Base-by-base conservation (phyloP, 2,329 filamentous ascomycete species). In the Monilinia laxa region DNA sequence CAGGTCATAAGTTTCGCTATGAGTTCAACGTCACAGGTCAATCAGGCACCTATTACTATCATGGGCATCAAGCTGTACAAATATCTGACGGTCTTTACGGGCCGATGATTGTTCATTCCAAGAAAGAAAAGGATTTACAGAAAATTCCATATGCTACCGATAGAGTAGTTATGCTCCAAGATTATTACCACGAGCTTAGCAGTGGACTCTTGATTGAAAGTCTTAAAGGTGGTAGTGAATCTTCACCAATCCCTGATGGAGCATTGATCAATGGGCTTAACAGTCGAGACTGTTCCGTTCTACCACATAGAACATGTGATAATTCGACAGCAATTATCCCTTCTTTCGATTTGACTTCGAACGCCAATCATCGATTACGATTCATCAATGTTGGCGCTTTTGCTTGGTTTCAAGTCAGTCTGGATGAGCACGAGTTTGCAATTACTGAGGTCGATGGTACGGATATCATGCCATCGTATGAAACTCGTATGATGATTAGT, bases 361-460 rank as follows among this genome's bases (percentile, higher is more conserved):
- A 84, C 2, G 81, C 83, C 60, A 83, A 81, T 1, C 90, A 92
- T 71, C 83, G 88, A 54, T 78, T 92, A 59, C 85, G 89, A 18
- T 82, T 92, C 70, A 80, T 90, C 69, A 92, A 92, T 69, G 84
- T 88, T 11, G 90, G 87, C 14, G 88, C 87, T 0, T 90, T 91
- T 73, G 88, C 88, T 2, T 87, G 87, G 73, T 90, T 92, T 69
- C 89, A 92, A 73, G 82, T 92, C 38, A 87, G 86, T 73, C 81
- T 92, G 56, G 90, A 92, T 70, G 84, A 85, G 60, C 90, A 92
- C 71, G 80, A 79, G 14, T 86, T 90, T 75, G 80, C 79, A 45
- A 79, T 92, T 56, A 86, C 89, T 12, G 90, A 92, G 74, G 86
- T 90, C 0, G 90, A 92, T 73, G 90, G 89, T 20, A 86, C 88